phyloP scores from a whole-genome alignment of 371 early-diverging fungal genomes.

The Mortierella sp. region DNA sequence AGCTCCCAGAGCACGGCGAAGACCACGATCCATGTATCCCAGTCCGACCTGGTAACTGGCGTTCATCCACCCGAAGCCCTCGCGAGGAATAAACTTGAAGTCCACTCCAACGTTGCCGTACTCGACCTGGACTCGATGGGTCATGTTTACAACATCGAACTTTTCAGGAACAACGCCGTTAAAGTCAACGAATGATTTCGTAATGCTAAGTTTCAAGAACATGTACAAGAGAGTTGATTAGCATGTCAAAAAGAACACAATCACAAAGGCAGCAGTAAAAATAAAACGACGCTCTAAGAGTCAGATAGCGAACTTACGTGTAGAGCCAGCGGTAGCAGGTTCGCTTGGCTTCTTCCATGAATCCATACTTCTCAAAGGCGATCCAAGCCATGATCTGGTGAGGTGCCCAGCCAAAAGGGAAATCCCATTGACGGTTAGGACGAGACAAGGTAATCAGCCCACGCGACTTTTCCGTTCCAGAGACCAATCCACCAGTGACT shows the following conservation, averaged over 20 bases:
- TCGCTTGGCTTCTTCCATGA: slow-evolving; percentile 80
- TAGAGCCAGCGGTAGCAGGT: slow-evolving; percentile 96
- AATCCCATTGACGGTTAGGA: slow-evolving; percentile 98
- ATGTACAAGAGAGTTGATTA: background rate
- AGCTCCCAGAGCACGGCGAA: slow-evolving; percentile 88
- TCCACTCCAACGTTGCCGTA: slow-evolving; percentile 96
- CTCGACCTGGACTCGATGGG: slow-evolving; percentile 94
- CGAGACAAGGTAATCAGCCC: slow-evolving; percentile 68
- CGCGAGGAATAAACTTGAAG: slow-evolving; percentile 93
- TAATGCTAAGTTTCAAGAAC: slow-evolving; percentile 66
- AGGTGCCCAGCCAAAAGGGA: slow-evolving; percentile 97
- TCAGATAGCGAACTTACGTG: slow-evolving; percentile 69
- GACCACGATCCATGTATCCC: slow-evolving; percentile 75
- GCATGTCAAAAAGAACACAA: background rate
- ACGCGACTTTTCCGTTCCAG: slow-evolving; percentile 44
- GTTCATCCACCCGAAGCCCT: slow-evolving; percentile 99
- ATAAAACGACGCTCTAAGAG: background rate
- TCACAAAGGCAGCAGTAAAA: background rate
- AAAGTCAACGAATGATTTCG: slow-evolving; percentile 95
- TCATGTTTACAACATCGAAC: slow-evolving; percentile 93
- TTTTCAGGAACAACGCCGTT: slow-evolving; percentile 98
- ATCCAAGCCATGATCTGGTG: slow-evolving; percentile 98
- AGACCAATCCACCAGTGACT: slow-evolving; percentile 64
- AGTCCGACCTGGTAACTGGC: slow-evolving; percentile 91
- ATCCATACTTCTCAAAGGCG: slow-evolving; percentile 90